Base-by-base conservation (phyloP, 768 basidiomycete genomes). In the Russula virescens region DNA sequence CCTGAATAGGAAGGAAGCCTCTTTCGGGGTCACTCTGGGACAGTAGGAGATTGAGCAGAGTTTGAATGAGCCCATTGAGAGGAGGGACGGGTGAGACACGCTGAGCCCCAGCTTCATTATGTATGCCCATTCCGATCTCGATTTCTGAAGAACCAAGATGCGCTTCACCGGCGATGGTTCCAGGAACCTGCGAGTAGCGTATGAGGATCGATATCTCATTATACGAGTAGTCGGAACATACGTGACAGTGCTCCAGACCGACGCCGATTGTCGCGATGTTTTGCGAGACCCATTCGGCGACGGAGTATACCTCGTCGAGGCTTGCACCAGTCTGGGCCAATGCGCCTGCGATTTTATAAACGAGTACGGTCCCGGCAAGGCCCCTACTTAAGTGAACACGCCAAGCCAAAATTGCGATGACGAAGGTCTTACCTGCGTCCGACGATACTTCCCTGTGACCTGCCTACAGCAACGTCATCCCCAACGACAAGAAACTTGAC, bases 321-420 rank as follows among this genome's bases (percentile, higher is more conserved):
- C 75, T 75, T 19, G 79, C 87, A 6, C 90, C 91, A 18, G 79
- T 75, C 26, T 83, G 73, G 0, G 93, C 88, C 19, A 93, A 76
- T 5, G 91, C 92, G 47, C 93, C 93, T 11, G 91, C 89, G 58
- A 94, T 87, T 75, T 96, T 96, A 79, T 95, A 95, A 1, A 94
- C 89, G 23, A 93, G 75, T 5, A 88, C 83, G 5, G 88, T 88
- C 2, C 90, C 90, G 0, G 90, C 89, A 13, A 92, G 81, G 46
- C 91, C 91, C 69, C 93, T 91, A 40, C n/a, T 43, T 31, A 55
- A 40, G 18, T 48, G 19, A 47, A 31, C 40, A 43, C 48, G 34
- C n/a, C 23, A 65, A 0, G 56, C 51, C 10, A 38, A 21, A 26
- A 19, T 2, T 5, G 16, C 19, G 23, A 2, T 8, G 34, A 14